Evolutionary conservation across 768 basidiomycete genomes (phyloP).

Genomic region (Russula sp.): DNA sequence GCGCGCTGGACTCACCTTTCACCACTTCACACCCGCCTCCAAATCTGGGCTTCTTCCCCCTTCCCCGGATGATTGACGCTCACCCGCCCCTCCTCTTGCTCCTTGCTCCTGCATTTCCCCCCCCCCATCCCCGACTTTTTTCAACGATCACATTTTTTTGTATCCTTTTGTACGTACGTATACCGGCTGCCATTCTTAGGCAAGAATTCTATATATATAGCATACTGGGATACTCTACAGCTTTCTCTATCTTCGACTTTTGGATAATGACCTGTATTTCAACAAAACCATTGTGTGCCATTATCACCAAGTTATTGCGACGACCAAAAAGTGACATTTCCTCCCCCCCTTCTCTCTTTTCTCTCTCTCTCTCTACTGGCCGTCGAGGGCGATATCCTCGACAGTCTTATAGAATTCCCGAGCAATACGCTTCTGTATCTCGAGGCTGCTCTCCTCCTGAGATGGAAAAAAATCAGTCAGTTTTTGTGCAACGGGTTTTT

Average conservation of each 20-base stretch:
- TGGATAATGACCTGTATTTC: slow-evolving; percentile 13
- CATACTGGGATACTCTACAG: slow-evolving; percentile 4
- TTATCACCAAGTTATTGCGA: background rate
- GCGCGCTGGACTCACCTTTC: background rate
- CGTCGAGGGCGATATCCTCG: slow-evolving; percentile 43
- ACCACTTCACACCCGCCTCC: too few species aligned
- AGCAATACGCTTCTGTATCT: slow-evolving; percentile 74
- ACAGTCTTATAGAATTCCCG: slow-evolving; percentile 83
- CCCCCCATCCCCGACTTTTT: background rate
- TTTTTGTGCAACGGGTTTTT: slow-evolving; percentile 1
- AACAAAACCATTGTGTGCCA: background rate
- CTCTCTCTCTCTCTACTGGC: slow-evolving; percentile 16
- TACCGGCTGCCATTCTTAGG: slow-evolving; percentile 7
- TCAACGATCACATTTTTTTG: background rate
- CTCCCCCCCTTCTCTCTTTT: slow-evolving; percentile 26
- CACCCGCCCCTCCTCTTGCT: background rate
- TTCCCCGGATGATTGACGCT: background rate
- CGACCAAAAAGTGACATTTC: background rate
- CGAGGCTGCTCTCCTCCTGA: slow-evolving; percentile 51
- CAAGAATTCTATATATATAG: background rate
- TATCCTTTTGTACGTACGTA: slow-evolving; percentile 9
- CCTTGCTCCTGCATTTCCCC: background rate
- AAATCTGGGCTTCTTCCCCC: background rate
- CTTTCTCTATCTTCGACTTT: background rate
- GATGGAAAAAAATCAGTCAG: background rate